Base-by-base conservation (phyloP, 345 rosid genomes). In the Eucalyptus virginea region DNA sequence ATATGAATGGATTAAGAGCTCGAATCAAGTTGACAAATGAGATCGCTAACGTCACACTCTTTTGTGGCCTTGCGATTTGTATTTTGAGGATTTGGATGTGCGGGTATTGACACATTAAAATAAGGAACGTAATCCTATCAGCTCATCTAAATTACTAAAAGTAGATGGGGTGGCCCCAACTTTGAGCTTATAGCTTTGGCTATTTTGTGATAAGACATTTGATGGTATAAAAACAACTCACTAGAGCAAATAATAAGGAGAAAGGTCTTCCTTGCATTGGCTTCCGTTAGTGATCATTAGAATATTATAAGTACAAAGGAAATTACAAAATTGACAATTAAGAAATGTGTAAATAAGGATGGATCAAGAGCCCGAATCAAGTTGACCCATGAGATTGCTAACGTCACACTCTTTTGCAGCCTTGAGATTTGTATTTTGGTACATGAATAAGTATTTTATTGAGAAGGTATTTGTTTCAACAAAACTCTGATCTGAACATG, bases 381-480 rank as follows among this genome's bases (percentile, higher is more conserved):
- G 37, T 62, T 28, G 10, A n/a, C 40, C 1, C 3, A 8, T 69
- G 10, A 69, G 7, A 18, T 6, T 0, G 4, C 44, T 32, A 17
- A 8, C 0, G 6, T 8, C 6, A 15, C 3, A 17, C 18, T 17
- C 21, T 65, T 60, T 65, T 65, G 21, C 0, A 21, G 37, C 19
- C 11, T 34, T 1, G 1, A 1, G 2, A 69, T 16, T 69, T 32
- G 48, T 47, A 1, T 4, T 32, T 69, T 32, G 80, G 11, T 16
- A 67, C 80, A 32, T 17, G 11, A 34, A 32, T 32, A 13, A 3
- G 42, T 34, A 69, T 32, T 18, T 69, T 17, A n/a, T 65, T 15
- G 37, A 65, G 6, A n/a, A 65, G 8, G 0, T 0, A 65, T n/a
- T 0, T 15, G 1, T 65, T n/a, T n/a, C 5, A 4, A 18, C 44